Percentiles rank a stretch among this genome's conserved stretches.
Evolutionary conservation across 2,329 filamentous ascomycete genomes (phyloP).

Genomic region (Paraconiothyrium sp.): DNA sequence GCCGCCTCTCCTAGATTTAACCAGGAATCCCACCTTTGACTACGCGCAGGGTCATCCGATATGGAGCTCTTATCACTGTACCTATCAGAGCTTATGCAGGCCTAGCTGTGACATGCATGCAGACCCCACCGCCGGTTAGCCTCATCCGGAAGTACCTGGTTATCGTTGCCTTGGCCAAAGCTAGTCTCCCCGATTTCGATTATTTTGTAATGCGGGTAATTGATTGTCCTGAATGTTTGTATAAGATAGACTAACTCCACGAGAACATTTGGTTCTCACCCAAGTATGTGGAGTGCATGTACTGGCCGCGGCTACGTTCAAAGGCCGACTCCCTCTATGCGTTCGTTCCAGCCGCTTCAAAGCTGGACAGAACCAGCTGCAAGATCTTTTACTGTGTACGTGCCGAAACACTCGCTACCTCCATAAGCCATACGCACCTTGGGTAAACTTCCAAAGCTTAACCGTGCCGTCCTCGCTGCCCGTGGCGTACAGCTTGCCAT

Average conservation of each 20-base stretch:
- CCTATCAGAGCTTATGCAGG: constrained; percentile 21
- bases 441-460: constrained; percentile 82
- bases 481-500: constrained; percentile 95
- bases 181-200: not conserved
- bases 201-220: not conserved
- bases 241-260: not conserved
- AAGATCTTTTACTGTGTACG: not conserved
- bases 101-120: constrained; percentile 8
- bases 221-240: not conserved
- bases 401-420: constrained; percentile 49
- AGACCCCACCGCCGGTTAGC: constrained; percentile 18
- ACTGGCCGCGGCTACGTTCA: not conserved
- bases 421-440: constrained; percentile 73
- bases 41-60: constrained; percentile 14
- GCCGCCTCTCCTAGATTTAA: constrained; percentile 3
- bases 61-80: constrained; percentile 16
- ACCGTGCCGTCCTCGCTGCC: constrained; percentile 98
- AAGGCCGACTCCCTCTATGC: constrained; percentile 5
- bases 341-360: not conserved
- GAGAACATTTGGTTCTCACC: not conserved
- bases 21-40: constrained; percentile 28
- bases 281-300: constrained; percentile 1
- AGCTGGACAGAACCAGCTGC: constrained; percentile 1
- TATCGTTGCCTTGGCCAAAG: not conserved
- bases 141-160: constrained; percentile 12